Base-by-base conservation (phyloP, 495 filamentous ascomycete genomes). In the Chaetomium fimeti region DNA sequence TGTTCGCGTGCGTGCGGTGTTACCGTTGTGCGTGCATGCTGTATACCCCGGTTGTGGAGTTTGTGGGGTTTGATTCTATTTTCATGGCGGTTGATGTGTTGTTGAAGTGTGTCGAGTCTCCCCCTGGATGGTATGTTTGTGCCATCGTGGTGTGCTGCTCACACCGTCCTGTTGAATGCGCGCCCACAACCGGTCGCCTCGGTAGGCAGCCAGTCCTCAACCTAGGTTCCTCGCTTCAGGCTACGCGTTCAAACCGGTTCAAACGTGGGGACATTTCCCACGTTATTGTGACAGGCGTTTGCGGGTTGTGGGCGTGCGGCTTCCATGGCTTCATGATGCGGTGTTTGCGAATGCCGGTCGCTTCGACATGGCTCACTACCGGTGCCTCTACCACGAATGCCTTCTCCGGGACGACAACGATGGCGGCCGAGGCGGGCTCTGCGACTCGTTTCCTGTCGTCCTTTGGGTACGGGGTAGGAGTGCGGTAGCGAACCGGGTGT, bases 401-500 rank as follows among this genome's bases (percentile, higher is more conserved):
- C 48, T 72, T 72, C n/a, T 70, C 71, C 2, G 60, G 40, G n/a
- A 63, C 32, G n/a, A 48, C 15, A 42, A 45, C n/a, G 3, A 2
- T 8, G 5, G 5, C 12, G 29, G 3, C 2, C 0, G 29, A 22
- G 49, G 20, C 12, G 32, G 24, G 22, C 13, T 66, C 62, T 4
- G 51, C 36, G 0, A 68, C 48, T 4, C 32, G 57, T 52, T 66
- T 66, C 25, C 71, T 61, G 66, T 68, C 66, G 20, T 69, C 66
- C 43, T 72, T 72, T 28, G 71, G 71, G 28, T 72, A 72, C 1
- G 71, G 71, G 16, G 71, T 72, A 8, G 71, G 71, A 16, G 71
- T 70, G 7, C 71, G 68, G 61, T 72, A 72, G 60, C 71, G 71
- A 22, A 66, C 62, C 2, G 71, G 65, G 16, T 69, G 68, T 27